Evolutionary conservation across 2,329 filamentous ascomycete genomes (phyloP).

Genomic region (Cordyceps farinosa): DNA sequence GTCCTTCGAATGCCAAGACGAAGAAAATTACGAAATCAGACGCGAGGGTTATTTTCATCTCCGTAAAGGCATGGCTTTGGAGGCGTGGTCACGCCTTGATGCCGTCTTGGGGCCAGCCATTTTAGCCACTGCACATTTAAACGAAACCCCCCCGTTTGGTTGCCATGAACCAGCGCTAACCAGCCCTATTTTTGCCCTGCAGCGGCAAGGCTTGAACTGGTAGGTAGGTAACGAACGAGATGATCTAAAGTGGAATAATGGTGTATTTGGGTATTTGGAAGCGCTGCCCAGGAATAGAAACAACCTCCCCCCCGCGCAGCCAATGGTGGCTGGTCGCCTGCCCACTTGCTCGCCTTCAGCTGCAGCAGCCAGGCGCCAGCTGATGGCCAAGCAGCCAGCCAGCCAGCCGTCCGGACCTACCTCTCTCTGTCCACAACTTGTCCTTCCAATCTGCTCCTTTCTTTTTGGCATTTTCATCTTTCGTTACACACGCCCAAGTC

Average conservation of each 20-base stretch:
- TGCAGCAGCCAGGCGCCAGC: conserved; percentile 2
- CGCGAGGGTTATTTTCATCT: no score
- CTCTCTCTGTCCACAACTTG: not conserved
- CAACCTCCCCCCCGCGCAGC: not conserved
- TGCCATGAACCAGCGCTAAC: not conserved
- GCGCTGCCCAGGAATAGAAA: not conserved
- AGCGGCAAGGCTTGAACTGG: not conserved
- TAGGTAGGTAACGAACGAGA: not conserved
- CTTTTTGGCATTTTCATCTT: not conserved
- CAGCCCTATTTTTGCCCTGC: not conserved
- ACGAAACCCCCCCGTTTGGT: not conserved
- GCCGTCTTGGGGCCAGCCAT: no score
- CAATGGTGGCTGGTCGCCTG: conserved; percentile 9
- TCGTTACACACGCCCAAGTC: no score
- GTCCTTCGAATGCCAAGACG: not conserved
- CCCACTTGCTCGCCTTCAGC: conserved; percentile 11
- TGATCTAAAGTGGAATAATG: not conserved
- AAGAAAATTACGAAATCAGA: no score
- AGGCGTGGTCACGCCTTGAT: no score
- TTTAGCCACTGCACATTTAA: no score
- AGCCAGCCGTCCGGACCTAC: not conserved
- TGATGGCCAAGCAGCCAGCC: not conserved
- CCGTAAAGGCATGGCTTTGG: no score
- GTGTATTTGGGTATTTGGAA: not conserved
- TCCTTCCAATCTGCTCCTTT: not conserved